A percentile compares a stretch with the other conserved stretches of the same genome.
Evolutionary conservation across 2,329 filamentous ascomycete species (phyloP).

Genomic region (Alternaria angustiovoidea): DNA sequence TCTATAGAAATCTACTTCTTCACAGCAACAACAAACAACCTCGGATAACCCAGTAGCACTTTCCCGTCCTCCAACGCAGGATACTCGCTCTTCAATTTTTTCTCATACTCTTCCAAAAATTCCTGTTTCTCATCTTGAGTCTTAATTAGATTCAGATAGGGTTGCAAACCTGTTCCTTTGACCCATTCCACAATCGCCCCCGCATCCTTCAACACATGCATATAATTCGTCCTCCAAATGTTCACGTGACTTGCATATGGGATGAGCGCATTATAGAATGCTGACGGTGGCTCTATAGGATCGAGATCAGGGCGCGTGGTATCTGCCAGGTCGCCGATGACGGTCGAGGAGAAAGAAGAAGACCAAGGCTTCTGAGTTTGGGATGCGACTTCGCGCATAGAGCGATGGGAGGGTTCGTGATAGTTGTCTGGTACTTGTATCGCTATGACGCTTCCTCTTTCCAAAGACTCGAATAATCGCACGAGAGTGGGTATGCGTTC

Average conservation of each 20-base stretch:
- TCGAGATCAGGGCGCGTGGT: conserved; percentile 52
- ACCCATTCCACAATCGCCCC: conserved; percentile 67
- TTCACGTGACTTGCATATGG: conserved; percentile 54
- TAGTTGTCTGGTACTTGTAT: conserved; percentile 65
- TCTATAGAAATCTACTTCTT: conserved; percentile 24
- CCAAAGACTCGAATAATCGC: conserved; percentile 53
- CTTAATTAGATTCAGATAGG: conserved; percentile 61
- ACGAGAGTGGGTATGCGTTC: conserved; percentile 58
- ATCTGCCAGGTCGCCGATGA: conserved; percentile 25
- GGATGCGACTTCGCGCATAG: conserved; percentile 59
- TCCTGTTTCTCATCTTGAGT: conserved; percentile 48
- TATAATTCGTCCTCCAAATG: conserved; percentile 64
- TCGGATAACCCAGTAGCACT: conserved; percentile 64
- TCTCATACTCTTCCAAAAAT: conserved; percentile 60
- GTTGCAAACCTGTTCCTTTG: conserved; percentile 64
- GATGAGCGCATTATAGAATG: conserved; percentile 60
- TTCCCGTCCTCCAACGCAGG: conserved; percentile 58
- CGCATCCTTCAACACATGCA: conserved; percentile 60
- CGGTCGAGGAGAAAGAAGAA: conserved; percentile 28
- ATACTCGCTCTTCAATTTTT: conserved; percentile 56
- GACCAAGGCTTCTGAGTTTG: conserved; percentile 51
- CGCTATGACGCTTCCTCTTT: conserved; percentile 60
- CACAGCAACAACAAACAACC: conserved; percentile 62
- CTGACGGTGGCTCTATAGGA: conserved; percentile 57
- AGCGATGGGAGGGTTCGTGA: conserved; percentile 57